phyloP scores from a whole-genome alignment of 2,329 filamentous ascomycete genomes.

The Cryphonectria japonica region DNA sequence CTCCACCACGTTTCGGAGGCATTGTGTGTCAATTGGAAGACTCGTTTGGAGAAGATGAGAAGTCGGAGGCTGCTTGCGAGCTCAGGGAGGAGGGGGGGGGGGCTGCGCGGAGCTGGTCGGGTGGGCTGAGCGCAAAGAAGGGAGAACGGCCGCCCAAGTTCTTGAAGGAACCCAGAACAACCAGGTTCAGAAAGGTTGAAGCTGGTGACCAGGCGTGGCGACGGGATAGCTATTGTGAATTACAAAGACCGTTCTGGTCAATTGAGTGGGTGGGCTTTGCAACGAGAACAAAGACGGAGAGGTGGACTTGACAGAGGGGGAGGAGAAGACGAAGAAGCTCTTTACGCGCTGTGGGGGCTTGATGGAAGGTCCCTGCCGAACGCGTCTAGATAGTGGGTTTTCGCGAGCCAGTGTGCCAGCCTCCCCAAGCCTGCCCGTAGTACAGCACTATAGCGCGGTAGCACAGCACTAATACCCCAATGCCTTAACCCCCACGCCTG shows the following conservation, averaged over 20 bases:
- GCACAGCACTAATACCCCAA: background rate
- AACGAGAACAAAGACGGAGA: background rate
- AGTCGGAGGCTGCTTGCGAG: background rate
- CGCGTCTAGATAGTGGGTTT: conserved; percentile 4
- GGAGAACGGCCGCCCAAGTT: background rate
- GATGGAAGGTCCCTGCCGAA: background rate
- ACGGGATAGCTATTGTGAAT: background rate
- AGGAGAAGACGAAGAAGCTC: background rate
- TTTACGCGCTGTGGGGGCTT: conserved; percentile 14
- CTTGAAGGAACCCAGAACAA: background rate
- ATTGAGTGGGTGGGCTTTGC: background rate
- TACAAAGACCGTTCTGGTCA: background rate
- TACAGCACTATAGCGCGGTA: background rate
- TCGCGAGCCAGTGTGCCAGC: background rate
- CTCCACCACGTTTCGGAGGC: conserved; percentile 8
- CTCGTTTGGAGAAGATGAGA: background rate
- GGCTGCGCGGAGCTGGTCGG: conserved; percentile 21
- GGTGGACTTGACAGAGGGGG: background rate
- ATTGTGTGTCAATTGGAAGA: background rate
- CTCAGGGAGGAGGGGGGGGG: conserved; percentile 11
- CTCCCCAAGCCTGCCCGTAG: background rate
- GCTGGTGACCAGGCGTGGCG: background rate
- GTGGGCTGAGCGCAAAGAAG: conserved; percentile 24
- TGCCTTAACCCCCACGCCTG: background rate
- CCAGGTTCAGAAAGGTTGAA: background rate